Base-by-base conservation (phyloP, 352 stramenopile genomes). In the Phytopythium litorale region DNA sequence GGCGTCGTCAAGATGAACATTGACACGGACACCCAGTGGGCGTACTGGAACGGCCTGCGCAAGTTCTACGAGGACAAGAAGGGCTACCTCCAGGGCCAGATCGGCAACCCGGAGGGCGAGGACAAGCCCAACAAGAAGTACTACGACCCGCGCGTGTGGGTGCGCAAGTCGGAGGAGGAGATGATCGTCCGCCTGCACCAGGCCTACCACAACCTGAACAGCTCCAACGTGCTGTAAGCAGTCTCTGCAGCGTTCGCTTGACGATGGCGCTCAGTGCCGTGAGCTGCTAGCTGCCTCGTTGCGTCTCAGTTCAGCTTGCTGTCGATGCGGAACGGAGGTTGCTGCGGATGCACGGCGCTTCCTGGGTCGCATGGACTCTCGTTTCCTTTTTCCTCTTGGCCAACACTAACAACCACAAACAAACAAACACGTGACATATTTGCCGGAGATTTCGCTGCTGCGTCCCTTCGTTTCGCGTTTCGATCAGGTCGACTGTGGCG, bases 1-100 rank as follows among this genome's bases (percentile, higher is more conserved):
- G 97, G 97, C 72, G 96, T 99, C 51, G 93, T 99, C 67, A 99
- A 99, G 91, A 99, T 99, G 97, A 99, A 99, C 92, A 98, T 99
- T 74, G 97, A 99, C 86, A 99, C 97, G 66, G 97, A 99, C 81
- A 99, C 96, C 63, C 97, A 99, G 87, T 99, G 97, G 96, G 91
- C 94, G 56, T 99, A 98, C 94, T 99, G 97, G 97, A 92, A 99
- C 75, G 97, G 97, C 71, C 87, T 99, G 43, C 92, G 97, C 89
- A 88, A 92, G 71, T 99, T 98, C 74, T 98, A 99, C 81, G 84
- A 94, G 66, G 90, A 92, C 62, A 98, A 99, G 88, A 97, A 98
- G 82, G 96, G 91, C 64, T 99, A 98, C 84, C 74, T 99, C 35
- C 97, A 99, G 75, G 87, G 78, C 78, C 97, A 99, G 81, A 99